Base-by-base conservation (phyloP, 352 stramenopile species). In the Ophiocytium majus region DNA sequence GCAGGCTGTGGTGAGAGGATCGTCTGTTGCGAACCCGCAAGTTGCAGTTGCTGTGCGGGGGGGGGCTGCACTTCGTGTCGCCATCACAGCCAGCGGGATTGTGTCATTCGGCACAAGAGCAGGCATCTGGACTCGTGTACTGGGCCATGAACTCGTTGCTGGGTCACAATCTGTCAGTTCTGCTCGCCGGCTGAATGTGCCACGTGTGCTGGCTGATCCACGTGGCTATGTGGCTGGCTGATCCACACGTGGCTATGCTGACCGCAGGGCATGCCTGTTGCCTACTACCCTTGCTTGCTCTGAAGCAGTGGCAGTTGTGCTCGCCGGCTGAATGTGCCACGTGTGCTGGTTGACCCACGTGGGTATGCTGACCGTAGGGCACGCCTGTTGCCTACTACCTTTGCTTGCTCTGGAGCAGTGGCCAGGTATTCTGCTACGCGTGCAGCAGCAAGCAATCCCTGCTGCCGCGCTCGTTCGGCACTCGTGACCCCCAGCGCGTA, bases 351-450 rank as follows among this genome's bases (percentile, higher is more conserved):
- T 33, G 10, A 36, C 36, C 34, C 64, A 76, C 75, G 5, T 81
- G 75, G 5, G 49, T 5, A 37, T 81, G 36, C 10, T 79, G 35
- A 9, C 10, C 49, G 71, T 79, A 49, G 9, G 17, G 10, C 23
- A 35, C 49, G 71, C 35, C 23, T 71, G 57, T 23, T 71, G 19
- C 23, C 57, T 35, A 79, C 49, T 79, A 23, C 43, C 5, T 57
- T 57, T 81, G 75, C 36, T 81, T 1, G 37, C 10, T 28, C 32
- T 81, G 31, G n/a, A 50, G 23, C 36, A 81, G 94, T 85, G 94
- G 94, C 1, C 94, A 94, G 63, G 91, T 97, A 9, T 97, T 97
- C 85, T 97, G 94, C 87, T 93, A 96, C 76, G 88, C 91, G 17
- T 97, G 94, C 86, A 94, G 92, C 0, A 85, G 90, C 1, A 87